Conservation (phyloP, 441 rosid genomes). For the Euphorbia celastroides region DNA sequence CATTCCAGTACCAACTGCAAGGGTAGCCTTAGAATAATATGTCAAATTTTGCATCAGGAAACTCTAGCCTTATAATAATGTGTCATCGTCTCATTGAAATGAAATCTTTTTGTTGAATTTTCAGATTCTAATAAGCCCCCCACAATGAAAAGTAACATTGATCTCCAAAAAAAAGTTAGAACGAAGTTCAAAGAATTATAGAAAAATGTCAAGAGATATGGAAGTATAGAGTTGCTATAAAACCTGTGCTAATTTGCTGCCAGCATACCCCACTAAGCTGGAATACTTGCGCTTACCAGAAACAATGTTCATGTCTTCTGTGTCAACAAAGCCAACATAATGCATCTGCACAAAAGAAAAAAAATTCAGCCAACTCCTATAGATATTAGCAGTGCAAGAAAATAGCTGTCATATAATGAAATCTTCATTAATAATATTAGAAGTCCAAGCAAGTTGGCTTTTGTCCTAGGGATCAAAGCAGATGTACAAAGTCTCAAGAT, state of each 20-base stretch:
- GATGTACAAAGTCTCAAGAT: neutral
- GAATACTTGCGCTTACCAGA: slow-evolving; percentile 83
- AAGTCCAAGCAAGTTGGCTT: neutral
- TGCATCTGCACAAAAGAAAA: slow-evolving; percentile 43
- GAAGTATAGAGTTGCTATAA: slow-evolving; percentile 12
- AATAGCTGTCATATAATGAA: neutral
- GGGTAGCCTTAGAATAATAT: neutral
- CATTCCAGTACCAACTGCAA: neutral
- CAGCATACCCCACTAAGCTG: slow-evolving; percentile 67
- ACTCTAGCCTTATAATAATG: neutral
- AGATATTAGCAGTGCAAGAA: neutral
- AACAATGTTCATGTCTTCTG: slow-evolving; percentile 87
- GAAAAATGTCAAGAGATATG: neutral
- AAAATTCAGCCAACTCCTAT: slow-evolving; percentile 10
- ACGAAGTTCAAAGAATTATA: neutral
- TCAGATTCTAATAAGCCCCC: neutral
- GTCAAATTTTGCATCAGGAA: neutral
- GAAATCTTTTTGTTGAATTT: neutral
- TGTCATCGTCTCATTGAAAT: neutral
- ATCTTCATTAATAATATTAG: neutral
- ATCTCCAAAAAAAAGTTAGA: neutral
- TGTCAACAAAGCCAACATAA: slow-evolving; percentile 74
- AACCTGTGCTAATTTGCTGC: slow-evolving; percentile 99
- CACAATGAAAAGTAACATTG: neutral
- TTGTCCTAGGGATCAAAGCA: neutral